Conservation (phyloP, 441 rosid genomes). For the Erysimum cheiri region DNA sequence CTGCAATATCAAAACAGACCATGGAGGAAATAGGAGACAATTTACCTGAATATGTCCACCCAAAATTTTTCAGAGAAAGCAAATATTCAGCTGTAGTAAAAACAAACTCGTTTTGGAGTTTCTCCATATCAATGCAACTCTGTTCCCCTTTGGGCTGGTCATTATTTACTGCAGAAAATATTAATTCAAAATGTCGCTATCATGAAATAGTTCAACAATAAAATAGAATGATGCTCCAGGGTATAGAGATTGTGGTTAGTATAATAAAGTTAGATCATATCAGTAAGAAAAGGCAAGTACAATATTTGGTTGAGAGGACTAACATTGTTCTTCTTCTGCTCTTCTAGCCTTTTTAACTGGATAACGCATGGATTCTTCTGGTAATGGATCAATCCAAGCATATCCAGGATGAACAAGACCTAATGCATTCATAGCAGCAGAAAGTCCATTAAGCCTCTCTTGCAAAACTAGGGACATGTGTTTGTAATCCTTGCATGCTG, state of each 20-base stretch:
- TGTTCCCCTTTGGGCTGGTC: slow-evolving; percentile 54
- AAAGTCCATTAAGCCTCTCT: slow-evolving; percentile 92
- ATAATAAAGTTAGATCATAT: background rate
- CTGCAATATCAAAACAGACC: slow-evolving; percentile 22
- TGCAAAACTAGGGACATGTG: slow-evolving; percentile 61
- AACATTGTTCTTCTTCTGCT: slow-evolving; percentile 60
- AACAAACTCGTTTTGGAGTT: slow-evolving; percentile 81
- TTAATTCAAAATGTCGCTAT: slow-evolving; percentile 10
- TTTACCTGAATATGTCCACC: slow-evolving; percentile 78
- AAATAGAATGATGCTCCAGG: slow-evolving; percentile 27
- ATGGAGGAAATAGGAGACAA: slow-evolving; percentile 31
- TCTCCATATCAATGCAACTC: slow-evolving; percentile 65
- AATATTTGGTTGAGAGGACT: slow-evolving; percentile 41
- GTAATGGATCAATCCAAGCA: slow-evolving; percentile 88
- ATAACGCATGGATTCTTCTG: slow-evolving; percentile 56
- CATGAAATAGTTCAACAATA: slow-evolving; percentile 26
- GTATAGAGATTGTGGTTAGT: slow-evolving; percentile 6
- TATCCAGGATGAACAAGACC: slow-evolving; percentile 80
- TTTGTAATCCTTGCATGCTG: slow-evolving; percentile 62
- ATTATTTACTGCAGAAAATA: slow-evolving; percentile 50
- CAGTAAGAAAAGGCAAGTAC: slow-evolving; percentile 15
- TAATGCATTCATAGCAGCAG: slow-evolving; percentile 92
- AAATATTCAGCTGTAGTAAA: slow-evolving; percentile 84
- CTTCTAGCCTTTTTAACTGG: slow-evolving; percentile 84
- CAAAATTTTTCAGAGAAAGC: slow-evolving; percentile 73